Evolutionary conservation across 1,284 basidiomycete species (phyloP).

Genomic region (Austropuccinia psidii): DNA sequence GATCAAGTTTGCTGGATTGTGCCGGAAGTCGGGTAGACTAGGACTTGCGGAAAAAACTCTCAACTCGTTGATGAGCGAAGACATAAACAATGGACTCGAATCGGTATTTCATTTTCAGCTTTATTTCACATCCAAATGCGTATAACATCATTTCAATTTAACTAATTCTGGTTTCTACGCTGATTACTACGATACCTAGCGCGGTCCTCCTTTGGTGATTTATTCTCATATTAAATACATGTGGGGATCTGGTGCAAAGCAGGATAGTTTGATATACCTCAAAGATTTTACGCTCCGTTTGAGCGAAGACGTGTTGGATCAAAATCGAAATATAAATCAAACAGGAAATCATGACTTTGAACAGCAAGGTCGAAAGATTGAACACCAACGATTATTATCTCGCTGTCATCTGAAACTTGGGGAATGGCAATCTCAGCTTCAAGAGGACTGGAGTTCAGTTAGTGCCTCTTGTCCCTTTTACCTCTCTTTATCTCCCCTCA

Average conservation of each 20-base stretch:
- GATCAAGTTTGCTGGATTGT: constrained; percentile 87
- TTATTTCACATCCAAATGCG: neutral
- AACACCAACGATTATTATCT: constrained; percentile 79
- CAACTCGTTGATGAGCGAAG: constrained; percentile 71
- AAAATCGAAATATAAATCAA: constrained; percentile 53
- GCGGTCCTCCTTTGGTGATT: constrained; percentile 89
- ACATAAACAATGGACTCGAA: constrained; percentile 41
- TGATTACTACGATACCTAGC: constrained; percentile 44
- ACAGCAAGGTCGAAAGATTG: constrained; percentile 60
- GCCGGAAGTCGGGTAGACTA: constrained; percentile 75
- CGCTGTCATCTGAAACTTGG: constrained; percentile 96
- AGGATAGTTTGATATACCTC: constrained; percentile 76
- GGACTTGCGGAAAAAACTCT: constrained; percentile 93
- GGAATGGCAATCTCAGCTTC: constrained; percentile 77
- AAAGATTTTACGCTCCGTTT: constrained; percentile 73
- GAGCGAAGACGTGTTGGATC: constrained; percentile 61
- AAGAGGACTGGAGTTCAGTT: constrained; percentile 69
- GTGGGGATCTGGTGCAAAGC: constrained; percentile 77
- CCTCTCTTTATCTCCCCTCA: neutral
- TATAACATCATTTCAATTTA: neutral
- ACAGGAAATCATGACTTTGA: constrained; percentile 49
- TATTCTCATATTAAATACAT: constrained; percentile 95
- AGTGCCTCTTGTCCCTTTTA: constrained; percentile 44
- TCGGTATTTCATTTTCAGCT: constrained; percentile 10
- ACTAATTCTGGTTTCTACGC: neutral